Evolutionary conservation across 805 yeast species (phyloP).

Genomic region (Nakazawaea molendinolei): DNA sequence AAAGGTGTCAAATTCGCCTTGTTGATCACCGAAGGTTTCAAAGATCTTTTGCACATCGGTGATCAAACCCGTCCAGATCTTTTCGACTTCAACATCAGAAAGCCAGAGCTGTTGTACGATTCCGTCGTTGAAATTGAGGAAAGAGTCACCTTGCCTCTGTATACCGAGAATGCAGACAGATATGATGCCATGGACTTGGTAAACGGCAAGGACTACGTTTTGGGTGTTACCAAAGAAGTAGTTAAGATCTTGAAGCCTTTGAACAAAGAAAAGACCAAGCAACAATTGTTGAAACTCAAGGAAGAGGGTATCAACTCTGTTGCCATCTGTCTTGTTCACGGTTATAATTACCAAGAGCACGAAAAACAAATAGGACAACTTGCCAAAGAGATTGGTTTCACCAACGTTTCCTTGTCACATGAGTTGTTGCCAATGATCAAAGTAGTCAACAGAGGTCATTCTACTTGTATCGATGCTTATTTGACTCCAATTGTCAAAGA

Average conservation of each 20-base stretch:
- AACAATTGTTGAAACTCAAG: slow-evolving; percentile 19
- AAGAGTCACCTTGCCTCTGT: slow-evolving; percentile 38
- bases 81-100: slow-evolving; percentile 41
- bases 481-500: slow-evolving; percentile 36
- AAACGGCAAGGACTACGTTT: slow-evolving; percentile 22
- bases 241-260: slow-evolving; percentile 30
- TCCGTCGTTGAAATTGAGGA: slow-evolving; percentile 48
- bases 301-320: slow-evolving; percentile 22
- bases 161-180: slow-evolving; percentile 25
- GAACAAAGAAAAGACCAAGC: slow-evolving; percentile 19
- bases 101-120: slow-evolving; percentile 38
- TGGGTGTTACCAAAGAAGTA: slow-evolving; percentile 33
- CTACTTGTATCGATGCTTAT: slow-evolving; percentile 36
- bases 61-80: slow-evolving; percentile 47
- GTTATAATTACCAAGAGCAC: slow-evolving; percentile 30
- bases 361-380: slow-evolving; percentile 27
- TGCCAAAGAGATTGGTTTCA: slow-evolving; percentile 44
- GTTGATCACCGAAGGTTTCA: slow-evolving; percentile 44
- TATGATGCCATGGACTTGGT: slow-evolving; percentile 15
- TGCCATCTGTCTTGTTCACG: slow-evolving; percentile 29
- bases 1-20: slow-evolving; percentile 44
- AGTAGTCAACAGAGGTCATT: slow-evolving; percentile 33
- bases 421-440: slow-evolving; percentile 31
- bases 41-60: slow-evolving; percentile 43
- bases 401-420: slow-evolving; percentile 29